Percentiles rank a stretch among this genome's conserved stretches.
Evolutionary conservation across 2,329 filamentous ascomycete genomes (phyloP).

Genomic region (Penicillium sp.): DNA sequence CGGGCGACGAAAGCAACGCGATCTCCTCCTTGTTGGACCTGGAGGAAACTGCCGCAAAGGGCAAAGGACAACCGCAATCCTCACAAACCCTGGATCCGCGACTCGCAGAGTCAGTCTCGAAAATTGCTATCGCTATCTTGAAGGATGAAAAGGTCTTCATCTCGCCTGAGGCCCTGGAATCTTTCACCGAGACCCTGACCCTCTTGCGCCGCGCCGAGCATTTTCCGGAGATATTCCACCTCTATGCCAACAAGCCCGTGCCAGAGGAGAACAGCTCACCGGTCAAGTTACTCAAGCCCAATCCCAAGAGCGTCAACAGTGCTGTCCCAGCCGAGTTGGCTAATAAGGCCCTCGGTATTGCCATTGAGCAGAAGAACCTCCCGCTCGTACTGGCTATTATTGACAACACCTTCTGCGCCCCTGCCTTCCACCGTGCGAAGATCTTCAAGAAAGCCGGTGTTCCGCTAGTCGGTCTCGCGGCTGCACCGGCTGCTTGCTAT

Average conservation of each 20-base stretch:
- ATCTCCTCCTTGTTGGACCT: slow-evolving; percentile 45
- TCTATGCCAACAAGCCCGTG: slow-evolving; percentile 81
- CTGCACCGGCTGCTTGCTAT: slow-evolving; percentile 53
- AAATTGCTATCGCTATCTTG: slow-evolving; percentile 68
- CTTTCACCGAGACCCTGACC: slow-evolving; percentile 76
- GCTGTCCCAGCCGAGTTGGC: slow-evolving; percentile 73
- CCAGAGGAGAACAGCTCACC: slow-evolving; percentile 62
- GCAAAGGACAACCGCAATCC: slow-evolving; percentile 23
- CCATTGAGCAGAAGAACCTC: slow-evolving; percentile 77
- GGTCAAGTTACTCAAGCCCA: slow-evolving; percentile 62
- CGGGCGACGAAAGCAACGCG: slow-evolving; percentile 34
- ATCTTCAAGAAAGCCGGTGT: slow-evolving; percentile 45
- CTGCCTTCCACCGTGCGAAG: slow-evolving; percentile 46
- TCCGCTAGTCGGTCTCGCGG: slow-evolving; percentile 41
- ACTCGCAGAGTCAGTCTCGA: slow-evolving; percentile 50
- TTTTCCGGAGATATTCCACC: slow-evolving; percentile 74
- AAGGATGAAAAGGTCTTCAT: slow-evolving; percentile 78
- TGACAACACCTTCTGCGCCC: slow-evolving; percentile 55
- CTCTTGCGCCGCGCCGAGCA: slow-evolving; percentile 72
- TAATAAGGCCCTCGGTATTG: slow-evolving; percentile 72
- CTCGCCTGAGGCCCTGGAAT: slow-evolving; percentile 67
- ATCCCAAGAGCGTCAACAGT: slow-evolving; percentile 67
- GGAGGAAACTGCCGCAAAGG: slow-evolving; percentile 30
- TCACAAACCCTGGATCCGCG: slow-evolving; percentile 35
- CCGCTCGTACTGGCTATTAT: slow-evolving; percentile 77